phyloP scores from a whole-genome alignment of 2,329 filamentous ascomycete genomes.

The Grosmannia penicillata region DNA sequence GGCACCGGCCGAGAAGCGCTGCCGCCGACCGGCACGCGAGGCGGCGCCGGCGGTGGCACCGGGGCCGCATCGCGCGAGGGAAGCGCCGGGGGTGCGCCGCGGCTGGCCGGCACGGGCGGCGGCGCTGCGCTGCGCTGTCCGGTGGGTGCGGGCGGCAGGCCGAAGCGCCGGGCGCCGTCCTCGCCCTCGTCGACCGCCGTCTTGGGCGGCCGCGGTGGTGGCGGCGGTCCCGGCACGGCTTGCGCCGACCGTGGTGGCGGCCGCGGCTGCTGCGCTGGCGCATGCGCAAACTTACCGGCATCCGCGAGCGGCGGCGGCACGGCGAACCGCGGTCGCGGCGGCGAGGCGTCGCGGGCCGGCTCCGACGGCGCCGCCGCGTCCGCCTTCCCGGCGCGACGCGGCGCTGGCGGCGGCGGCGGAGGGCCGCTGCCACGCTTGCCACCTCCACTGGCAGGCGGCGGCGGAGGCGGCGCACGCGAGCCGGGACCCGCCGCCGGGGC shows the following conservation, averaged over 20 bases:
- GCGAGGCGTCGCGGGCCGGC: constrained; percentile 57
- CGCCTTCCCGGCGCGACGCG: constrained; percentile 41
- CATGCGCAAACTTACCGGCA: constrained; percentile 70
- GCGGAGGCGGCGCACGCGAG: constrained; percentile 23
- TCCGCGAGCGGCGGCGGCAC: constrained; percentile 81
- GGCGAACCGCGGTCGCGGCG: constrained; percentile 58
- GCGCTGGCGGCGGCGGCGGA: constrained; percentile 42
- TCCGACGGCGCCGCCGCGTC: constrained; percentile 31
- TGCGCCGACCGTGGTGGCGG: constrained; percentile 26
- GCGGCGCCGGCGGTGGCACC: constrained; percentile 55
- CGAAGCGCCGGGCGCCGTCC: constrained; percentile 38
- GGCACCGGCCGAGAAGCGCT: constrained; percentile 8
- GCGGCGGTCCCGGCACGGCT: constrained; percentile 44
- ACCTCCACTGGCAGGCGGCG: constrained; percentile 22
- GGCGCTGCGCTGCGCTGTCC: constrained; percentile 56
- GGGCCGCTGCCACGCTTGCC: constrained; percentile 28
- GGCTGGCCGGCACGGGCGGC: constrained; percentile 60
- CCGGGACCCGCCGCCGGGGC: background rate
- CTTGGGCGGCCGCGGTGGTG: constrained; percentile 55
- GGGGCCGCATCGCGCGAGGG: background rate
- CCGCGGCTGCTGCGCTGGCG: constrained; percentile 25
- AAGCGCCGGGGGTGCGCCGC: constrained; percentile 23
- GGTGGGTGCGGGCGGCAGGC: constrained; percentile 66
- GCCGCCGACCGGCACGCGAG: constrained; percentile 16
- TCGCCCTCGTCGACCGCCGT: constrained; percentile 57